These are phyloP conservation scores for Starmera pachycereana DNA, from an alignment of 805 yeast genomes.

Conservation along the genomic window DNA sequence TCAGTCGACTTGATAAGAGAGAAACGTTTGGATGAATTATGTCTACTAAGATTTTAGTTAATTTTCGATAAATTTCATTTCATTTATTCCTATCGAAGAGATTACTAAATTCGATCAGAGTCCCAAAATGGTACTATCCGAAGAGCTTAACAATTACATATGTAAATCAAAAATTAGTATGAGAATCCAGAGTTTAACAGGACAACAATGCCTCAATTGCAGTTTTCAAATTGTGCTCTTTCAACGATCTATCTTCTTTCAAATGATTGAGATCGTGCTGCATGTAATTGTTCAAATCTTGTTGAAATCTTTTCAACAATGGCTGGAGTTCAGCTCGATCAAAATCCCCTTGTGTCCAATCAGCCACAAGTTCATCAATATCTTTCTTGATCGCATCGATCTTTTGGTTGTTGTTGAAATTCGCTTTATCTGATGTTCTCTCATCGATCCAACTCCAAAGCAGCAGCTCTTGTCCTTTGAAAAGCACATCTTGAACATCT, in stretches of 20 bases:
- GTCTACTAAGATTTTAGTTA: too few species aligned
- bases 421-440: constrained; percentile 7
- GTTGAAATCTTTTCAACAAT: constrained; percentile 9
- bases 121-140: too few species aligned
- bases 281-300: constrained; percentile 11
- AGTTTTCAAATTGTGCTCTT: constrained; percentile 2
- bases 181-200: too few species aligned
- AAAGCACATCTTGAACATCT: constrained; percentile 5
- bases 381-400: constrained; percentile 7
- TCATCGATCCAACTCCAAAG: constrained; percentile 22
- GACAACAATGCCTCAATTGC: constrained; percentile 9
- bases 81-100: too few species aligned
- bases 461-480: constrained; percentile 14
- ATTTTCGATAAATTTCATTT: too few species aligned
- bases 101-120: too few species aligned
- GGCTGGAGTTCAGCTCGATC: constrained; percentile 8
- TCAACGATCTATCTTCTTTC: background rate
- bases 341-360: constrained; percentile 14
- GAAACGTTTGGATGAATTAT: too few species aligned
- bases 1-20: too few species aligned
- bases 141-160: too few species aligned
- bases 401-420: constrained; percentile 3
- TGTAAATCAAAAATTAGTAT: too few species aligned
- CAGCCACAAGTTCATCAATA: constrained; percentile 12
- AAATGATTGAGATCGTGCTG: background rate